These are phyloP conservation scores for Vitis hybrid DNA, from an alignment of 177 flowering plant species.

Conservation along the genomic window DNA sequence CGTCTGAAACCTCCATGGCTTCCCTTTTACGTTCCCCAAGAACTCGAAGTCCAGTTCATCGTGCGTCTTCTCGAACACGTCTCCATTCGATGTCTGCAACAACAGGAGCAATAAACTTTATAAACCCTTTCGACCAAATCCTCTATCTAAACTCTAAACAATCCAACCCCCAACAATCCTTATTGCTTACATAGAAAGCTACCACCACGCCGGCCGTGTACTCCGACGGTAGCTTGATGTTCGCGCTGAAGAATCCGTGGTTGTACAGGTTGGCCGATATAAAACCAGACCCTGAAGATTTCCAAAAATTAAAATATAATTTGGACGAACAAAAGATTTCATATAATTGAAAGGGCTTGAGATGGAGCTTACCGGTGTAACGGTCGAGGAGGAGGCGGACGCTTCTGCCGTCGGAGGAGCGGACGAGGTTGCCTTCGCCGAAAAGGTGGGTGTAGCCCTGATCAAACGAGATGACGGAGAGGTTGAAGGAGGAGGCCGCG, in stretches of 20 bases:
- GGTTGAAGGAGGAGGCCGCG: slow-evolving; percentile 33
- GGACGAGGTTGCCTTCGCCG: slow-evolving; percentile 68
- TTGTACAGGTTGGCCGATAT: slow-evolving; percentile 66
- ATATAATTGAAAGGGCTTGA: no score
- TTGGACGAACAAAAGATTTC: background rate
- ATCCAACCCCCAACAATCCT: slow-evolving; percentile 2
- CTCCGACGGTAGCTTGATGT: slow-evolving; percentile 71
- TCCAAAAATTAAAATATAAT: background rate
- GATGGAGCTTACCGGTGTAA: slow-evolving; percentile 52
- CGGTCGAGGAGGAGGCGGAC: slow-evolving; percentile 80
- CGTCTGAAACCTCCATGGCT: slow-evolving; percentile 88
- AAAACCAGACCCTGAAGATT: slow-evolving; percentile 73
- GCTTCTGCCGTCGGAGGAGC: slow-evolving; percentile 49
- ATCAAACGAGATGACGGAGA: slow-evolving; percentile 55
- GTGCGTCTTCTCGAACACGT: slow-evolving; percentile 74
- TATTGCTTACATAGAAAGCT: slow-evolving; percentile 68
- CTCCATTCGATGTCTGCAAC: slow-evolving; percentile 79
- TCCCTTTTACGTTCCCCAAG: slow-evolving; percentile 69
- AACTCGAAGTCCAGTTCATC: slow-evolving; percentile 95
- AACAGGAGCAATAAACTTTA: background rate
- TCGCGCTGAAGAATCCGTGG: slow-evolving; percentile 88
- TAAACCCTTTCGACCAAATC: background rate
- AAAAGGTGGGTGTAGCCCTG: slow-evolving; percentile 72
- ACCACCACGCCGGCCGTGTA: slow-evolving; percentile 87
- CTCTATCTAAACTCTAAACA: background rate